Conservation (phyloP, 2,329 filamentous ascomycete genomes). For the Aspergillus sclerotialis region DNA sequence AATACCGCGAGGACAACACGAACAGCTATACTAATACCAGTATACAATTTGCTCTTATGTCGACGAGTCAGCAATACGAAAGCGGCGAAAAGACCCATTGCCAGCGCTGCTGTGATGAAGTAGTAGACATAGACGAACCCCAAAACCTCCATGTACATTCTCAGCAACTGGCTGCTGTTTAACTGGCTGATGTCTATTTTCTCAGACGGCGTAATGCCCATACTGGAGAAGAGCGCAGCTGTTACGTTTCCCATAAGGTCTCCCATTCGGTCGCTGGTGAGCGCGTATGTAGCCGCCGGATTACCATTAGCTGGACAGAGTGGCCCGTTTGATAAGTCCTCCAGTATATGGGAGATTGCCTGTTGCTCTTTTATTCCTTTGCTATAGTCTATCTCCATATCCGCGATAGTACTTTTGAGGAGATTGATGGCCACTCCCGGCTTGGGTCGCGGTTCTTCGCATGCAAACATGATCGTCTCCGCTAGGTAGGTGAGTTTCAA, state of each 20-base stretch:
- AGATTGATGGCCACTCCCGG: constrained; percentile 21
- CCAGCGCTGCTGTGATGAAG: constrained; percentile 28
- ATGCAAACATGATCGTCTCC: constrained; percentile 33
- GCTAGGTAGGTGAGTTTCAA: constrained; percentile 35
- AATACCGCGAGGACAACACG: constrained; percentile 23
- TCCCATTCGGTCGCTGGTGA: constrained; percentile 22
- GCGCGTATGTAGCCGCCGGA: constrained; percentile 11
- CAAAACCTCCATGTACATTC: constrained; percentile 30
- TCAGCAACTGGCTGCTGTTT: constrained; percentile 23
- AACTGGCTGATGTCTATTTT: constrained; percentile 18
- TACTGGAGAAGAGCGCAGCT: constrained; percentile 33
- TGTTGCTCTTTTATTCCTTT: constrained; percentile 23
- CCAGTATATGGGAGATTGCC: constrained; percentile 26
- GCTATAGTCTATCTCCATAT: constrained; percentile 35
- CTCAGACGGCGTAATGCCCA: constrained; percentile 29
- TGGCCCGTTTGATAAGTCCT: constrained; percentile 20
- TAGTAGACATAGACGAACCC: constrained; percentile 36
- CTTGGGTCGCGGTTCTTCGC: constrained; percentile 26
- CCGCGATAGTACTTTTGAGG: constrained; percentile 29
- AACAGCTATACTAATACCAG: constrained; percentile 18
- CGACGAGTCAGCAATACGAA: constrained; percentile 25
- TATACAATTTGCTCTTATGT: constrained; percentile 15
- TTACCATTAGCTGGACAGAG: constrained; percentile 20
- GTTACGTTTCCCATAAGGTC: constrained; percentile 35
- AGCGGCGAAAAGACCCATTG: constrained; percentile 29